Percentiles rank a stretch among this genome's conserved stretches.
Evolutionary conservation across 179 eudicot genomes (phyloP).

Genomic region (Patellifolia procumbens): DNA sequence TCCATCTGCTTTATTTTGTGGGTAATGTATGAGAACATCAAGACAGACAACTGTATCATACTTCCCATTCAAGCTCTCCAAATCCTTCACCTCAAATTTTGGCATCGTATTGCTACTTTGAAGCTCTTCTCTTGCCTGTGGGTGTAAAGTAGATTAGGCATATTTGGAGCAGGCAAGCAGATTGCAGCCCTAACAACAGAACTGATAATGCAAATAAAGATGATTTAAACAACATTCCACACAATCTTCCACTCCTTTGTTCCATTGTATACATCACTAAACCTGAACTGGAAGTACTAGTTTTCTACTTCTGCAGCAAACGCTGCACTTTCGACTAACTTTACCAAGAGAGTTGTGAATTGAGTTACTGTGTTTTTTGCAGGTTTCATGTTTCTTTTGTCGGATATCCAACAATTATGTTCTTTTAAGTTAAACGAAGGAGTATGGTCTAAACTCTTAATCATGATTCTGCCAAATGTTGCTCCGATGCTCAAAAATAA

Average conservation of each 20-base stretch:
- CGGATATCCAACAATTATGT: too few relatives aligned
- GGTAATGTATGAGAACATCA: conserved; percentile 95
- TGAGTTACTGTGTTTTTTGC: too few relatives aligned
- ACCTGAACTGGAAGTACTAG: too few relatives aligned
- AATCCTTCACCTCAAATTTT: conserved; percentile 84
- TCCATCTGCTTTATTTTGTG: conserved; percentile 89
- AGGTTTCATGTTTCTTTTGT: too few relatives aligned
- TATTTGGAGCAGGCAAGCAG: neutral
- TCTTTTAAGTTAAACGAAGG: too few relatives aligned
- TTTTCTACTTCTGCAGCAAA: too few relatives aligned
- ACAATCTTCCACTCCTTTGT: neutral
- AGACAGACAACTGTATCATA: conserved; percentile 87
- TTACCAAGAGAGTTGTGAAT: too few relatives aligned
- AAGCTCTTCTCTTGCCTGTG: conserved; percentile 76
- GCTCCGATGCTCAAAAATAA: too few relatives aligned
- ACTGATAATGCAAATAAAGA: neutral
- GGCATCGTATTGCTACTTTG: conserved; percentile 53
- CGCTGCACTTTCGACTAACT: too few relatives aligned
- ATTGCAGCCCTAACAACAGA: neutral
- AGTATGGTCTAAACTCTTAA: too few relatives aligned
- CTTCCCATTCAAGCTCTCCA: conserved; percentile 87
- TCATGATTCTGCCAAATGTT: too few relatives aligned
- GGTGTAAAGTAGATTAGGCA: neutral
- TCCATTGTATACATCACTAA: neutral
- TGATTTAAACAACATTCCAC: neutral